Evolutionary conservation across 352 stramenopile species (phyloP).

Genomic region (Phytophthora tubulina): DNA sequence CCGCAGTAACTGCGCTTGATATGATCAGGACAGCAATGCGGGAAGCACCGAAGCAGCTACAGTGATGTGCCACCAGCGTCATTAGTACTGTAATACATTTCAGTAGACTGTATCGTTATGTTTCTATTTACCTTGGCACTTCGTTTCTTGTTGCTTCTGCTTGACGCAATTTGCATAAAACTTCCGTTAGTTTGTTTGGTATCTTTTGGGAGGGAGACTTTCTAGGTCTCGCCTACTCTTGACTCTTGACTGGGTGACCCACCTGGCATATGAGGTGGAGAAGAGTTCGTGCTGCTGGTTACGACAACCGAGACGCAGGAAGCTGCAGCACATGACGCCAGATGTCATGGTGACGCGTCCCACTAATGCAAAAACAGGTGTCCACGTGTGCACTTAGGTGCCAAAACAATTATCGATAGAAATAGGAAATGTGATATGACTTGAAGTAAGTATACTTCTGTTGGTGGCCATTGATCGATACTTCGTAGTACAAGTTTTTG

Average conservation of each 20-base stretch:
- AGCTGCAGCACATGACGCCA: conserved; percentile 12
- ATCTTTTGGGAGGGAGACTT: neutral
- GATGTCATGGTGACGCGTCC: conserved; percentile 6
- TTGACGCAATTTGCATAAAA: neutral
- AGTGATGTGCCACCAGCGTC: neutral
- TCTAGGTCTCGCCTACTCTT: neutral
- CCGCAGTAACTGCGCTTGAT: conserved; percentile 48
- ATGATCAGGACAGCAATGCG: conserved; percentile 50
- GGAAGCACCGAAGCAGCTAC: conserved; percentile 47
- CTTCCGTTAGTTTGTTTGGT: too few species aligned
- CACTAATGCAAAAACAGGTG: neutral
- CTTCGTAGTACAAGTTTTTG: too few species aligned
- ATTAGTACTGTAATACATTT: neutral
- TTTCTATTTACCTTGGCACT: conserved; percentile 22
- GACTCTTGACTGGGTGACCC: neutral
- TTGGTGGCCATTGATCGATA: too few species aligned
- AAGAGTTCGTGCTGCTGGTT: conserved; percentile 26
- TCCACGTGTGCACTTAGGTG: too few species aligned
- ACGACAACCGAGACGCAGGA: conserved; percentile 26
- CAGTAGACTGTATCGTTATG: too few species aligned
- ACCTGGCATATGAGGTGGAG: conserved; percentile 27
- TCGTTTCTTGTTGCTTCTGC: conserved; percentile 35
- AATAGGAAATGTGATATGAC: conserved; percentile 1
- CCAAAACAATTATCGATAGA: too few species aligned
- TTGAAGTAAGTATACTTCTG: neutral